Conservation (phyloP, 805 yeast species). For the Lipomyces chichibuensis region DNA sequence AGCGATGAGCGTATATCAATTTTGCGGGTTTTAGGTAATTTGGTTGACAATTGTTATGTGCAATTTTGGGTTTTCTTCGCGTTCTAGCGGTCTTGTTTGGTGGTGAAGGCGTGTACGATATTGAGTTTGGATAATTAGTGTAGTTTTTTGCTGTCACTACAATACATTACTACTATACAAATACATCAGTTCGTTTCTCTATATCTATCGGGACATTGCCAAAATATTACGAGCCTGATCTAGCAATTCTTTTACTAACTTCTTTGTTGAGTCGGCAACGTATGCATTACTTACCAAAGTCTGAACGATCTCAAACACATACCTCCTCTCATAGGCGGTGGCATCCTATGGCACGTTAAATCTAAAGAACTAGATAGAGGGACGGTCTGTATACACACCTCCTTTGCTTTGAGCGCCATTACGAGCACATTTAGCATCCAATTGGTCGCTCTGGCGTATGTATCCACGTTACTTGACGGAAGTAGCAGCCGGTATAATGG, state of each 20-base stretch:
- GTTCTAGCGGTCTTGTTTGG: not conserved
- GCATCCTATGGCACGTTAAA: conserved; percentile 12
- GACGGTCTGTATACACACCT: conserved; percentile 9
- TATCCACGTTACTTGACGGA: conserved; percentile 21
- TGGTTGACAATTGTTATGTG: not conserved
- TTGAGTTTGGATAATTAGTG: not conserved
- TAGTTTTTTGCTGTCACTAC: not conserved
- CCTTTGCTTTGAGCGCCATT: conserved; percentile 9
- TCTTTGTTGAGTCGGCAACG: conserved; percentile 18
- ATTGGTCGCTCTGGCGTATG: conserved; percentile 9
- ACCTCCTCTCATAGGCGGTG: conserved; percentile 9
- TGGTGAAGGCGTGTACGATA: not conserved
- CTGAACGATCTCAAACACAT: conserved; percentile 23
- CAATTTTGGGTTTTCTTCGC: not conserved
- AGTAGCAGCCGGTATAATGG: conserved; percentile 15
- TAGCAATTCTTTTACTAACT: conserved; percentile 6
- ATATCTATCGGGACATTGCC: not conserved
- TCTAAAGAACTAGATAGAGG: too few species aligned
- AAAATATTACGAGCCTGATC: conserved; percentile 6
- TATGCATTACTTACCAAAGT: conserved; percentile 14
- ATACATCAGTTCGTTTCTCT: too few species aligned
- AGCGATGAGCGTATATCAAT: not conserved
- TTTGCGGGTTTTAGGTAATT: not conserved
- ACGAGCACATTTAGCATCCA: conserved; percentile 25
- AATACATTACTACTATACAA: not conserved